Conservation (phyloP, 1,139 yeast species). For the Protomyces gravidus region DNA sequence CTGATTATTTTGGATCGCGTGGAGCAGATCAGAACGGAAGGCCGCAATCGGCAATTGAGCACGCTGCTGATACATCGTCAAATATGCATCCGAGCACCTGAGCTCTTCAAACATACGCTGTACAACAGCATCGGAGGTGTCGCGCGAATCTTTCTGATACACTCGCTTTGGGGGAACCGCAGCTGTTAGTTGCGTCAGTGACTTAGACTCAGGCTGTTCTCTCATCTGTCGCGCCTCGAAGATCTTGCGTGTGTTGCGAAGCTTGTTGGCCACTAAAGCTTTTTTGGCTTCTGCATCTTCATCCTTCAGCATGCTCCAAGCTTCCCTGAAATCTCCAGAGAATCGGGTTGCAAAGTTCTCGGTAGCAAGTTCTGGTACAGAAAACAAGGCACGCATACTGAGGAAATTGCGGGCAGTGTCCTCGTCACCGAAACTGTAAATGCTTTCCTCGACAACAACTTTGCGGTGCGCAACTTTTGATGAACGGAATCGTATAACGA, state of each 20-base stretch:
- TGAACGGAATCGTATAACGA: constrained; percentile 19
- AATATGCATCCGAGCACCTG: constrained; percentile 5
- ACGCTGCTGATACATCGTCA: constrained; percentile 15
- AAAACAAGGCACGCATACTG: constrained; percentile 16
- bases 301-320: constrained; percentile 17
- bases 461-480: constrained; percentile 5
- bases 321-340: constrained; percentile 12
- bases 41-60: constrained; percentile 12
- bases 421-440: constrained; percentile 7
- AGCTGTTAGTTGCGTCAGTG: neutral
- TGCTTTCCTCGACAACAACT: constrained; percentile 1
- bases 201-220: neutral
- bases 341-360: constrained; percentile 20
- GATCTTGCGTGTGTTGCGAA: constrained; percentile 8
- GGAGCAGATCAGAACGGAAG: constrained; percentile 7
- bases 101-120: constrained; percentile 2
- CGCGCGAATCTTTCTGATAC: neutral
- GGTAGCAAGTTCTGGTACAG: constrained; percentile 17
- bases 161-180: neutral
- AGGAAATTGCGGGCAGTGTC: constrained; percentile 14
- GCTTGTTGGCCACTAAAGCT: constrained; percentile 3
- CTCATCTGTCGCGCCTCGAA: neutral
- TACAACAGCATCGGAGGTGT: neutral
- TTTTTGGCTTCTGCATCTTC: constrained; percentile 9
- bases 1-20: constrained; percentile 47